Conservation (phyloP, 805 yeast genomes). For the Torulaspora delbrueckii region DNA sequence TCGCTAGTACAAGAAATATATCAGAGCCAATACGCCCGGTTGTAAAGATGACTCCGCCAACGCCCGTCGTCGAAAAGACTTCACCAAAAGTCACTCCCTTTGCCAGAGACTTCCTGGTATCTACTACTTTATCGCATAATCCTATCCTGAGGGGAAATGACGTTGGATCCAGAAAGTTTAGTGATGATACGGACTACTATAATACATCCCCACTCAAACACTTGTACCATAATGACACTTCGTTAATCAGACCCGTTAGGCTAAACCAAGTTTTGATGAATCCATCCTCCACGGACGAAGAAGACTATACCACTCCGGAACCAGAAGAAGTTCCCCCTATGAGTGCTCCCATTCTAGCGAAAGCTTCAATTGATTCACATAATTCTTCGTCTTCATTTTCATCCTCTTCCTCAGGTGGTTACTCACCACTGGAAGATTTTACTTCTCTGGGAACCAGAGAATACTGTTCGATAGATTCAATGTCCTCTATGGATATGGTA, state of each 20-base stretch:
- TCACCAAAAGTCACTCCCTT: conserved; percentile 3
- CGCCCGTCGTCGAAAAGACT: not conserved
- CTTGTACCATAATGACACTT: conserved; percentile 28
- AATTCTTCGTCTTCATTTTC: conserved; percentile 6
- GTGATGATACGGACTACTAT: conserved; percentile 34
- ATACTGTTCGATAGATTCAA: conserved; percentile 9
- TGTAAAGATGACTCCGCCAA: not conserved
- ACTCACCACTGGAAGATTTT: conserved; percentile 21
- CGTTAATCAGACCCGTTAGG: conserved; percentile 22
- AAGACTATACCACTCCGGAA: conserved; percentile 2
- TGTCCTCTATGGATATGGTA: conserved; percentile 12
- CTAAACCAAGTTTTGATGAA: conserved; percentile 19
- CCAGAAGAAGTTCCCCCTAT: not conserved
- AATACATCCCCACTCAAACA: conserved; percentile 35
- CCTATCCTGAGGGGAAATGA: conserved; percentile 1
- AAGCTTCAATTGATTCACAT: conserved; percentile 1
- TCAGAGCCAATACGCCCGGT: not conserved
- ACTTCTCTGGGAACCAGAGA: conserved; percentile 9
- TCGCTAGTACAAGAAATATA: conserved; percentile 12
- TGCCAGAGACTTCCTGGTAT: conserved; percentile 18
- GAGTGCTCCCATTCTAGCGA: not conserved
- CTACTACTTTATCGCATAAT: conserved; percentile 23
- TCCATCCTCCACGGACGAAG: conserved; percentile 10
- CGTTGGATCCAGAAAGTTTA: conserved; percentile 25
- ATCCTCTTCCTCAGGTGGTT: conserved; percentile 19